Evolutionary conservation across 2,329 filamentous ascomycete genomes (phyloP), one percentile per base, ranked within the genome.

Genomic region (Drechslera avenae): DNA sequence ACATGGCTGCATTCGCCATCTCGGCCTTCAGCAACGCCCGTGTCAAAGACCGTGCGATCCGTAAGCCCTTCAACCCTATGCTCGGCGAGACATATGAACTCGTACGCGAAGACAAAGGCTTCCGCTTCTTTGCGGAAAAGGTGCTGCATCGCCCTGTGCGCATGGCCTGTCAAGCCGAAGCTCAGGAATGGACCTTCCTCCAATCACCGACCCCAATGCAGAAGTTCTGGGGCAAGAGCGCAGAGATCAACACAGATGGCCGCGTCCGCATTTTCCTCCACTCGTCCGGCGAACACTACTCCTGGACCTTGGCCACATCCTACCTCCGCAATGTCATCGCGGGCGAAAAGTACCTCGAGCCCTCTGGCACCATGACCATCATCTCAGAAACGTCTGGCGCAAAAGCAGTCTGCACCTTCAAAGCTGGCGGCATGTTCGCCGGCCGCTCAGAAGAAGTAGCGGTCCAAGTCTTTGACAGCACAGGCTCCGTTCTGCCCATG

Each of bases 191-290:
- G 94, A 91, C 88, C 2, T 87, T 96, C 55, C 82, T 90, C 1
- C 94, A 97, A 70, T 90, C 88, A 4, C 90, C 94, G 0, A 87
- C 89, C 49, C 94, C 94, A 0, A 88, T 88, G 17, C 93, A 99
- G 70, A 97, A 97, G 71, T 99, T 99, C 78, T 97, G 94, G 94
- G 94, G 94, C 48, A 97, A 97, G 78, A 93, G 88, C 46, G 91
- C 91, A 2, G 94, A 99, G 74, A 85, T 99, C 56, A 94, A 90
- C 54, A 97, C 91, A 0, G 93, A 97, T 46, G 94, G 94, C 2
- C 88, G 90, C 19, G 86, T 91, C 3, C 85, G 92, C 40, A 80
- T 97, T 32, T 85, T 86, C 32, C 78, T 99, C 21, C 86, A 94
- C 68, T 81, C 83, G 6, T 83, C 79, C 1, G 89, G 90, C 46